A percentile compares a stretch with the other conserved stretches of the same genome.
Evolutionary conservation across 1,284 basidiomycete genomes (phyloP).

Genomic region (Erythrobasidium hasegawianum): DNA sequence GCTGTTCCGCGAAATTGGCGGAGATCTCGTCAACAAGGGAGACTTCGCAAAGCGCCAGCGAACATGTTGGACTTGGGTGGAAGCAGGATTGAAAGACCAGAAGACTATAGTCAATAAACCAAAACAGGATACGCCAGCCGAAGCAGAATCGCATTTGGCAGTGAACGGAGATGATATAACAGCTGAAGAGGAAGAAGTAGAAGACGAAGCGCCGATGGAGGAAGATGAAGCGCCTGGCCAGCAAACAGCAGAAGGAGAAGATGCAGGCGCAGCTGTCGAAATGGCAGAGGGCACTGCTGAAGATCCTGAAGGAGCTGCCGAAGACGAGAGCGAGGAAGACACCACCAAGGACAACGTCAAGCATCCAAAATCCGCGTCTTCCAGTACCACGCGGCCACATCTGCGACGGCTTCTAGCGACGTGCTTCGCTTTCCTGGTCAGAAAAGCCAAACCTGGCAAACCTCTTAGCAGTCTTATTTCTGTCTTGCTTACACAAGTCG

Average conservation of each 20-base stretch:
- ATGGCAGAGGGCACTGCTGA: too few relatives aligned
- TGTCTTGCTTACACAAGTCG: conserved; percentile 35
- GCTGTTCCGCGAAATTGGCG: conserved; percentile 41
- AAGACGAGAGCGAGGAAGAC: neutral
- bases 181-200: conserved; percentile 26
- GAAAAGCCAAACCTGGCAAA: conserved; percentile 36
- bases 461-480: conserved; percentile 30
- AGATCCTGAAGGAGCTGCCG: neutral
- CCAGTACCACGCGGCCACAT: conserved; percentile 42
- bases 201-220: too few relatives aligned
- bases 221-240: too few relatives aligned
- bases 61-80: conserved; percentile 33
- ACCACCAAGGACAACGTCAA: neutral
- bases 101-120: conserved; percentile 34
- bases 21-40: conserved; percentile 37
- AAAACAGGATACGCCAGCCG: conserved; percentile 18
- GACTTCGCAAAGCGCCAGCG: neutral
- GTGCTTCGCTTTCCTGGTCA: conserved; percentile 43
- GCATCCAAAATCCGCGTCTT: neutral
- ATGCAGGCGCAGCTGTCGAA: too few relatives aligned
- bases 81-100: conserved; percentile 38
- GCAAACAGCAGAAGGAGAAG: too few relatives aligned
- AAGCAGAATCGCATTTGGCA: conserved; percentile 23
- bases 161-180: conserved; percentile 39
- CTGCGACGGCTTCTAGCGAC: conserved; percentile 43